phyloP scores from a whole-genome alignment of 306 rosid genomes.

The Casuarina equisetifolia region DNA sequence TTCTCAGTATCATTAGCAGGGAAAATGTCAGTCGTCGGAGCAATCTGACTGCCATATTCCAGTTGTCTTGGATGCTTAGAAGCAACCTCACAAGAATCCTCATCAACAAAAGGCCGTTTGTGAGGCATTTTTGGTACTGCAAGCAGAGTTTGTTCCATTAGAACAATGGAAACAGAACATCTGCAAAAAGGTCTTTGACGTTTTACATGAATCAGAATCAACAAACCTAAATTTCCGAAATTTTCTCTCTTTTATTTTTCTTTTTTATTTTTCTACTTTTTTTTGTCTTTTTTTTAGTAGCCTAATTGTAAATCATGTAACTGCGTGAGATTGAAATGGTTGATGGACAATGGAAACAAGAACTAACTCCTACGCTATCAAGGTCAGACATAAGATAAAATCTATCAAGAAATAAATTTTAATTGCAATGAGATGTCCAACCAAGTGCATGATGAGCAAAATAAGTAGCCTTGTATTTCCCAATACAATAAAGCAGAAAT shows the following conservation, averaged over 20 bases:
- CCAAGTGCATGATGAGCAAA: background rate
- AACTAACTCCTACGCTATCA: background rate
- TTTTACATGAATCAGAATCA: background rate
- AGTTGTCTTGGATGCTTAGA: slow-evolving; percentile 30
- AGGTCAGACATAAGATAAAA: background rate
- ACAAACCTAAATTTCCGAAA: background rate
- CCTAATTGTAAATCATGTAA: background rate
- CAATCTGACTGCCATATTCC: slow-evolving; percentile 26
- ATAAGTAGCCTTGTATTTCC: background rate
- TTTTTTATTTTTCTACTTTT: too few species aligned
- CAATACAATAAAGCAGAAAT: background rate
- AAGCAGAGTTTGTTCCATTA: slow-evolving; percentile 5
- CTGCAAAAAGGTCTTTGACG: background rate
- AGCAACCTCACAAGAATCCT: slow-evolving; percentile 37
- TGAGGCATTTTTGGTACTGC: slow-evolving; percentile 34
- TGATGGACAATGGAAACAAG: background rate
- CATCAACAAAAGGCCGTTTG: slow-evolving; percentile 30
- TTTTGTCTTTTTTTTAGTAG: background rate
- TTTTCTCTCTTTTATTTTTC: too few species aligned
- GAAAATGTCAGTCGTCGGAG: slow-evolving; percentile 15
- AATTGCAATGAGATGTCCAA: background rate
- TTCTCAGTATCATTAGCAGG: slow-evolving; percentile 14
- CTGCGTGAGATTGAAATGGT: background rate
- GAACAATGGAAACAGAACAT: background rate
- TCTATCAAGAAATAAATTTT: background rate